Evolutionary conservation across 2,329 filamentous ascomycete species (phyloP), one percentile per base, ranked within the genome.

Genomic region (Alternaria ethzedia): DNA sequence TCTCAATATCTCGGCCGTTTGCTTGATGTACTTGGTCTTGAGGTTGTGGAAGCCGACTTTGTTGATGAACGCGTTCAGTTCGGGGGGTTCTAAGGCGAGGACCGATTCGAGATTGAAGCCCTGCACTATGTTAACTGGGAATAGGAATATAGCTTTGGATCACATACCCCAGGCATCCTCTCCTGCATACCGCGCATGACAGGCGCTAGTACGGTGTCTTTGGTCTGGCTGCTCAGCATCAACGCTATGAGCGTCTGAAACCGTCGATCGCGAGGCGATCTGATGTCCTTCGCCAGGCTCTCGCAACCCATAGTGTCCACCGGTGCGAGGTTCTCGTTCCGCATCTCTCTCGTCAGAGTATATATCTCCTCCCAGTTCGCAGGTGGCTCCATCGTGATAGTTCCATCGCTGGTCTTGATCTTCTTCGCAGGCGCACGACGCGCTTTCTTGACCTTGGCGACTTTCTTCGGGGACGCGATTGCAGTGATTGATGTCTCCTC

Each of bases 291-390:
- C 3, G 91, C 92, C 10, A 96, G 85, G 8, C 88, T 87, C 80
- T 94, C 94, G 80, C 96, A 99, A 11, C 96, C 96, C 94, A 98
- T 97, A 0, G 95, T 98, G 79, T 99, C 96, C 11, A 99, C 96
- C 0, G 95, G 92, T 1, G 96, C 96, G 0, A 86, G 80, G 43
- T 86, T 91, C 80, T 83, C 87, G 77, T 77, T 91, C 82, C 81
- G 90, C 94, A 98, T 97, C 74, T 88, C 86, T 73, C 90, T 90
- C 47, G 96, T 91, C 1, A 88, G 82, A 32, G 86, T 82, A 81
- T 97, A 99, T 61, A 97, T 89, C 60, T 89, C 87, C 66, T 93
- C 89, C 96, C 96, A 97, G 77, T 94, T 89, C 0, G 89, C 85
- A 0, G 94, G 94, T 2, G 93, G 88, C 66, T 86, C 83, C 15